A percentile compares a stretch with the other conserved stretches of the same genome.
These are phyloP conservation scores for Coemansia sp. DNA, from an alignment of 192 early-diverging fungal genomes.

Conservation along the genomic window DNA sequence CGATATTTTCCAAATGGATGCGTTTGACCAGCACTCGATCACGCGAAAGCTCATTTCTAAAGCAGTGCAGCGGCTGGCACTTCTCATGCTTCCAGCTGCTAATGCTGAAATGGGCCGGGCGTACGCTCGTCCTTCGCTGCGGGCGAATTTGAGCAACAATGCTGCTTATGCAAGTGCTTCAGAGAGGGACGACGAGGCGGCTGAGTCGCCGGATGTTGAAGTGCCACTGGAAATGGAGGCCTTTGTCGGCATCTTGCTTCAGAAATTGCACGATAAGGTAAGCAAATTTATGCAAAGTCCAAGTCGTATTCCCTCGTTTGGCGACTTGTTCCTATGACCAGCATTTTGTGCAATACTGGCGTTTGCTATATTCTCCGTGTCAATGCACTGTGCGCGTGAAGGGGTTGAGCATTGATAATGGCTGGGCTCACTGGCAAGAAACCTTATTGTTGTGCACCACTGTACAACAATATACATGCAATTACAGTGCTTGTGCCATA, in stretches of 20 bases:
- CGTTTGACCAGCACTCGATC: conserved; percentile 66
- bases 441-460: neutral
- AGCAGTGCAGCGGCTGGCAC: conserved; percentile 77
- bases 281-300: conserved; percentile 6
- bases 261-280: conserved; percentile 76
- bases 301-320: neutral
- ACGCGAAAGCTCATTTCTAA: conserved; percentile 82
- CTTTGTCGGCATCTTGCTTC: conserved; percentile 81
- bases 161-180: neutral
- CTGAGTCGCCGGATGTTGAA: conserved; percentile 63
- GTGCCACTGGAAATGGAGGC: conserved; percentile 81
- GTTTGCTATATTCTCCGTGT: neutral
- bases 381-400: neutral
- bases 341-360: neutral
- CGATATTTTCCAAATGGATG: conserved; percentile 46
- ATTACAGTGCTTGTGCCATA: neutral
- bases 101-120: conserved; percentile 66
- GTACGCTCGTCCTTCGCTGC: conserved; percentile 39
- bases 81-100: conserved; percentile 73
- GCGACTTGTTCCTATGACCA: neutral
- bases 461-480: neutral
- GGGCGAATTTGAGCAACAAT: conserved; percentile 19
- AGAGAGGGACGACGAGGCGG: conserved; percentile 11
- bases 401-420: neutral
- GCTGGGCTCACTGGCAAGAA: neutral